phyloP scores from a whole-genome alignment of 352 stramenopile genomes.

The Phytophthora sp. region DNA sequence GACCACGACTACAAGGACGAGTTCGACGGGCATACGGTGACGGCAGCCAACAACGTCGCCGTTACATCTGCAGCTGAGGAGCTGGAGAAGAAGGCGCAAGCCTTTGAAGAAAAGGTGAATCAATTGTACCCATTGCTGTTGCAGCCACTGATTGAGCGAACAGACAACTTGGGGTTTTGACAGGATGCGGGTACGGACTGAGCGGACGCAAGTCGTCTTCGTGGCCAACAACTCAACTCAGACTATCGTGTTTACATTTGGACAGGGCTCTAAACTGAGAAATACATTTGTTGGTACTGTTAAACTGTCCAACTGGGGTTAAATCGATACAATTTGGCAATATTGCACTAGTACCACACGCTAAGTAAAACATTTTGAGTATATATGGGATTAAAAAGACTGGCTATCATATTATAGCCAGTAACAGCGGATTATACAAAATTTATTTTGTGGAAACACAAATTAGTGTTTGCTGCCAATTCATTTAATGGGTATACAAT shows the following conservation, averaged over 20 bases:
- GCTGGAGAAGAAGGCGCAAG: not conserved
- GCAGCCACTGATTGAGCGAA: not conserved
- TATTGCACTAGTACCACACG: not conserved
- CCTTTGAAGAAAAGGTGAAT: slow-evolving; percentile 4
- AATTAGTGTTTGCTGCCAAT: not conserved
- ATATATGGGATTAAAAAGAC: too few species aligned
- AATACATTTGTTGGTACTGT: not conserved
- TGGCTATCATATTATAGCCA: too few species aligned
- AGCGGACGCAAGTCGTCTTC: not conserved
- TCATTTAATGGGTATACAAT: not conserved
- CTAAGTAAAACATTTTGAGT: not conserved
- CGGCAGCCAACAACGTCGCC: not conserved
- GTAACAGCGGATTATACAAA: not conserved
- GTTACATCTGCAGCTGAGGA: slow-evolving; percentile 14
- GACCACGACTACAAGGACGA: slow-evolving; percentile 3
- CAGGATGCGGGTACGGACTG: not conserved
- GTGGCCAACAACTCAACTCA: not conserved
- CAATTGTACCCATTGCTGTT: slow-evolving; percentile 11
- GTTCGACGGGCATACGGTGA: not conserved
- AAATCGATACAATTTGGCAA: not conserved
- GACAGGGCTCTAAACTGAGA: not conserved
- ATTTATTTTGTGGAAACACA: not conserved
- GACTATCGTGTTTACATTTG: not conserved
- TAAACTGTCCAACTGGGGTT: not conserved
- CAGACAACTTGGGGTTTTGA: slow-evolving; percentile 14